Conservation (phyloP, 78 protist species). For the Pigoraptor vietnamica region DNA sequence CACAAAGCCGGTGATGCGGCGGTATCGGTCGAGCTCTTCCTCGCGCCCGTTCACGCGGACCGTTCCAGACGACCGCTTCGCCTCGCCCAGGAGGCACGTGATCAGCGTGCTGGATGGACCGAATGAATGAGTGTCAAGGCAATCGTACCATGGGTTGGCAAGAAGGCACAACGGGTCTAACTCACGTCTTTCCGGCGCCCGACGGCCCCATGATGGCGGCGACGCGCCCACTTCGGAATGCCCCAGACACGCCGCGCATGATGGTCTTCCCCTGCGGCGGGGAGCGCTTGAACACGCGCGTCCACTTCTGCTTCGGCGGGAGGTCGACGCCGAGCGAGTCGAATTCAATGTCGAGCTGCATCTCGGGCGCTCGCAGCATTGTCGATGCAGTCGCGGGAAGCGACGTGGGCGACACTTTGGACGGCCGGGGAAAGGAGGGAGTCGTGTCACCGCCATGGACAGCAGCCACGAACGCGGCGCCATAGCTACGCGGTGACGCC, state of each 20-base stretch:
- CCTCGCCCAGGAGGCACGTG: not conserved
- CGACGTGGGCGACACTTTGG: too few species aligned
- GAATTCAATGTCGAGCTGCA: not conserved
- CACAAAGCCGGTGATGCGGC: conserved; percentile 18
- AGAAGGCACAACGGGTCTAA: not conserved
- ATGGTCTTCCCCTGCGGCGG: not conserved
- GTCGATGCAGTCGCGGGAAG: too few species aligned
- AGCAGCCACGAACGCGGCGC: too few species aligned
- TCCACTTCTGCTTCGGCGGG: not conserved
- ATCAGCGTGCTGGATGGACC: not conserved
- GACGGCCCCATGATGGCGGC: conserved; percentile 24
- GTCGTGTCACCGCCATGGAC: too few species aligned
- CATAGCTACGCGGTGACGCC: too few species aligned
- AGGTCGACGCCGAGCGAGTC: not conserved
- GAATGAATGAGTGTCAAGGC: too few species aligned
- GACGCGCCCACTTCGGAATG: not conserved
- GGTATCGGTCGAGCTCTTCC: not conserved
- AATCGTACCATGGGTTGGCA: too few species aligned
- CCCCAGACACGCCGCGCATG: conserved; percentile 11
- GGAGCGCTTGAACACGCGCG: not conserved
- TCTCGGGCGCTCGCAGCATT: not conserved
- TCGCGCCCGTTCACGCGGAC: not conserved
- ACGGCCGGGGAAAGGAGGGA: too few species aligned
- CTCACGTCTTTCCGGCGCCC: conserved; percentile 11
- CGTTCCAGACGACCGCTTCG: not conserved